Base-by-base conservation (phyloP, 176 grass and related monocot genomes). In the Juncus effusus region DNA sequence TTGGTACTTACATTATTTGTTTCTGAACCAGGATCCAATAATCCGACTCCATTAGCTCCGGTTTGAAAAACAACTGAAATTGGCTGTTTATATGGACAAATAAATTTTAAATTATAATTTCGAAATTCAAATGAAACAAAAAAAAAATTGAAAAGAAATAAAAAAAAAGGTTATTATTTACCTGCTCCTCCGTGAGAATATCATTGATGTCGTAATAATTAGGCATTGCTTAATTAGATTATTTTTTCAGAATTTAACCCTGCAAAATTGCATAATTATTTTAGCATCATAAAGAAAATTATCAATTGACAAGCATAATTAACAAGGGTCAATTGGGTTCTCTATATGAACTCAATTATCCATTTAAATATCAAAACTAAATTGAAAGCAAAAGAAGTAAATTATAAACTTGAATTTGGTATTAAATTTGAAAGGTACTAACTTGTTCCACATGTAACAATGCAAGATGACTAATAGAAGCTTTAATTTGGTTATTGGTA, bases 181-280 rank as follows among this genome's bases (percentile, higher is more conserved):
- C 87, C 87, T 87, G 84, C 59, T 96, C 84, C 74, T 83, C 91
- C 84, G 87, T 88, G 59, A 96, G 76, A 70, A 96, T 96, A 60
- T 96, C 87, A n/a, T 81, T 64, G 1, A 85, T 75, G 36, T 91
- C 77, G 13, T 88, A 91, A 52, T 96, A 96, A 16, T 62, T 72
- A 1, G 71, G 70, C 92, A 96, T 96, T 62, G 67, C 3, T 3
- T 9, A 36, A 58, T n/a, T 70, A 16, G 9, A 58, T 47, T 47
- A 5, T 47, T 28, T 28, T 28, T 28, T 5, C 9, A 47, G 44
- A 6, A 47, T 47, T 6, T 47, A 47, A 47, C 9, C 44, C 44
- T 47, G 44, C 44, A 47, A 47, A 6, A 9, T 5, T 47, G 44
- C 44, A 47, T 47, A 47, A 9, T 28, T 28, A 28, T 1, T 47